Evolutionary conservation across 345 rosid genomes (phyloP).

Genomic region (Crucihimalaya himalaica): DNA sequence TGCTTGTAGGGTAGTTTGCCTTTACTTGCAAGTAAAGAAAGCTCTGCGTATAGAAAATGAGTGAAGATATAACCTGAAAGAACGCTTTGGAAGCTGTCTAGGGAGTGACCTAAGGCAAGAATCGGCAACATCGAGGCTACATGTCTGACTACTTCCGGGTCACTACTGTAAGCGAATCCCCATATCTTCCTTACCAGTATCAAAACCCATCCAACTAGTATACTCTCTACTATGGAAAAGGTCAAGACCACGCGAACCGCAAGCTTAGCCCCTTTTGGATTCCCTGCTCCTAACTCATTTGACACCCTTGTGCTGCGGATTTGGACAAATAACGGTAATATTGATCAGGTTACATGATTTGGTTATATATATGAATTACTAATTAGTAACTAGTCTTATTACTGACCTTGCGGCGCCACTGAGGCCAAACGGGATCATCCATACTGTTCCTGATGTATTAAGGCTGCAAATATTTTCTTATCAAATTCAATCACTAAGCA

Average conservation of each 20-base stretch:
- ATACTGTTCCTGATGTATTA: conserved; percentile 66
- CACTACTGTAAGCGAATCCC: conserved; percentile 50
- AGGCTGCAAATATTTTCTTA: conserved; percentile 45
- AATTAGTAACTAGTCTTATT: background rate
- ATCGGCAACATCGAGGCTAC: conserved; percentile 44
- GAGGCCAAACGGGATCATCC: conserved; percentile 69
- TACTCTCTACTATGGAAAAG: conserved; percentile 51
- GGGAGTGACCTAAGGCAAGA: conserved; percentile 40
- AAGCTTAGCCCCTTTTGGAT: conserved; percentile 44
- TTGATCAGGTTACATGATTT: background rate
- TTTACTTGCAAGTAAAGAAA: conserved; percentile 16
- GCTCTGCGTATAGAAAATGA: background rate
- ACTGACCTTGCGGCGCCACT: conserved; percentile 65
- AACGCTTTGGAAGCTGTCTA: conserved; percentile 51
- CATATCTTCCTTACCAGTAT: conserved; percentile 46
- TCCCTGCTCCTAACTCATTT: conserved; percentile 70
- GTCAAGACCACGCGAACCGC: conserved; percentile 49
- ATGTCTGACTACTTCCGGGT: conserved; percentile 40
- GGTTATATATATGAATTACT: background rate
- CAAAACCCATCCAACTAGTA: conserved; percentile 43
- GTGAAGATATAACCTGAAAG: conserved; percentile 45
- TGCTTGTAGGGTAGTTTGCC: conserved; percentile 1
- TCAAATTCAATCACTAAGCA: background rate
- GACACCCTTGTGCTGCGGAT: conserved; percentile 52
- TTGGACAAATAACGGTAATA: background rate